Conservation (phyloP, 108 stramenopile genomes). For the Cyclotella choctawhatcheeana region DNA sequence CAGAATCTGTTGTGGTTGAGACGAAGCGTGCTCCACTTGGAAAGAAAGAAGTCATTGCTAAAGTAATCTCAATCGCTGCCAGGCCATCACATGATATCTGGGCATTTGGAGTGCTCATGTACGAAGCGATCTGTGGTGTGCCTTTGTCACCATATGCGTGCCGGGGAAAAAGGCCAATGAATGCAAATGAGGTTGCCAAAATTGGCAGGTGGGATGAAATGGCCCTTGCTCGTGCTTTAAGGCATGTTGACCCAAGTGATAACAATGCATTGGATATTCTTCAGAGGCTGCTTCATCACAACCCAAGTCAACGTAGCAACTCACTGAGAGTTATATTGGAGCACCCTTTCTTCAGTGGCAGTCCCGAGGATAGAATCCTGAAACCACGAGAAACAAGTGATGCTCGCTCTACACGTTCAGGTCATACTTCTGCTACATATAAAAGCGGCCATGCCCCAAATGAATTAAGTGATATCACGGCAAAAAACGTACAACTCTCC, state of each 20-base stretch:
- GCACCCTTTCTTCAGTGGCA: constrained; percentile 45
- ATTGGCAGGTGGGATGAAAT: constrained; percentile 43
- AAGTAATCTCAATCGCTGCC: constrained; percentile 33
- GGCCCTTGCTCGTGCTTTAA: constrained; percentile 34
- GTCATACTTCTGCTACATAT: constrained; percentile 9
- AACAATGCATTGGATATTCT: constrained; percentile 40
- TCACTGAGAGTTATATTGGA: constrained; percentile 44
- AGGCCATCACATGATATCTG: constrained; percentile 47
- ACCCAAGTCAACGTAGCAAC: constrained; percentile 33
- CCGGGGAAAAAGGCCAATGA: constrained; percentile 43
- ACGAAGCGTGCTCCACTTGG: constrained; percentile 45
- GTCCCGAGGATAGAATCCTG: constrained; percentile 43
- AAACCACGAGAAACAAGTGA: constrained; percentile 18
- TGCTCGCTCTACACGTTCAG: constrained; percentile 9
- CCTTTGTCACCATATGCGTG: constrained; percentile 52
- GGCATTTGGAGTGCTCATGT: constrained; percentile 53
- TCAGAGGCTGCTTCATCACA: constrained; percentile 38
- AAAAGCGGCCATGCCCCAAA: neutral
- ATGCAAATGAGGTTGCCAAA: constrained; percentile 54
- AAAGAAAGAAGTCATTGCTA: constrained; percentile 44
- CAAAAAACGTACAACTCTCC: constrained; percentile 47
- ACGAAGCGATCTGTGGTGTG: constrained; percentile 44
- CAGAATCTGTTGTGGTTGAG: constrained; percentile 78
- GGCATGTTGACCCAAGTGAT: constrained; percentile 42
- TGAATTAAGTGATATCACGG: neutral